Evolutionary conservation across 345 rosid species (phyloP), one percentile per base, ranked within the genome.

Genomic region (Corymbia maculata): DNA sequence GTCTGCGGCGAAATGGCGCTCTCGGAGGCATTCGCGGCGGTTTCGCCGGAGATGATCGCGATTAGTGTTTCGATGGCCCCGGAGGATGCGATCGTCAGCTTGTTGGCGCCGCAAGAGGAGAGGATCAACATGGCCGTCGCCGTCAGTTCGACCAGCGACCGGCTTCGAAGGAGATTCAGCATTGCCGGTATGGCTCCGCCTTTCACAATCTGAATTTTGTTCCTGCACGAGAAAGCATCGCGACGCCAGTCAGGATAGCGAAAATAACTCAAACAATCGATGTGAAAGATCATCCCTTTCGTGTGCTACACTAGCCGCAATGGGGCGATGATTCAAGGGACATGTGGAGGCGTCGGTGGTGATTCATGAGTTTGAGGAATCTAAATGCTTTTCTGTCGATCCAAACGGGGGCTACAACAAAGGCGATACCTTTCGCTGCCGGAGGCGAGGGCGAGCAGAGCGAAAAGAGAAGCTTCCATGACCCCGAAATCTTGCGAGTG

Each of bases 371-470:
- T 36, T 36, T 70, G 10, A 22, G 80, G 80, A 61, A n/a, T 64
- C 42, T n/a, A n/a, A 64, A n/a, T n/a, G 36, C 75, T 64, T 64
- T n/a, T 30, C 2, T 6, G 75, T 64, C 75, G 75, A 64, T 64
- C 75, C 75, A 9, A 64, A 14, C 42, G 17, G 36, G 7, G 30
- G 68, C 14, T 32, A 36, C 14, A 52, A 44, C 6, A 17, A 17
- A 86, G 89, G 49, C 22, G 84, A 26, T 45, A 97, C 99, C 97
- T 89, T 93, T 97, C 99, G 85, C 97, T 96, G 91, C 98, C 99
- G 89, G 93, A 97, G 88, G 97, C 97, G 86, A 95, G 96, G 88
- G 94, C 94, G 85, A 97, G 98, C 88, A 95, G 89, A 86, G 97
- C 96, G 59, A 94, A 90, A 28, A 97, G 94, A 59, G 98, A 91